phyloP scores from a whole-genome alignment of 164 flowering plant species.

The Macadamia tetraphylla region DNA sequence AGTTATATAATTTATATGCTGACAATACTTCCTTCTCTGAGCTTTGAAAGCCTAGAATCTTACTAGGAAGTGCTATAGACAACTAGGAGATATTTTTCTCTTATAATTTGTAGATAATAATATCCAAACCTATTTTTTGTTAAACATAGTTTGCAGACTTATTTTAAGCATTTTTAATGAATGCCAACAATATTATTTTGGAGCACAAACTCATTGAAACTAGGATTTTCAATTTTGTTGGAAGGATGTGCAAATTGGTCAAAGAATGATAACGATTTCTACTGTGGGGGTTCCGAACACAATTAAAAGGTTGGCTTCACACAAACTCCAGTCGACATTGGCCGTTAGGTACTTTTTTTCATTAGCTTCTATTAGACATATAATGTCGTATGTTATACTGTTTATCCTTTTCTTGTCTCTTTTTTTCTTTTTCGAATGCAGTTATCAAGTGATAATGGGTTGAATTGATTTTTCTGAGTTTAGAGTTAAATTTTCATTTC shows the following conservation, averaged over 20 bases:
- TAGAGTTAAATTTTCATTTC: too few relatives aligned
- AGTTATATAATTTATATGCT: too few relatives aligned
- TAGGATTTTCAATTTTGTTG: conserved; percentile 1
- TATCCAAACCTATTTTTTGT: background rate
- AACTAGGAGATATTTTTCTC: background rate
- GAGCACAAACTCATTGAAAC: too few relatives aligned
- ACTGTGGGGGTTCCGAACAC: conserved; percentile 99
- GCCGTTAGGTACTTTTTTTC: conserved; percentile 66
- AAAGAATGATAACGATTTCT: conserved; percentile 98
- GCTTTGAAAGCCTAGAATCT: too few relatives aligned
- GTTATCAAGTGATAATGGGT: too few relatives aligned
- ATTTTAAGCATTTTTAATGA: background rate
- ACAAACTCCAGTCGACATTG: conserved; percentile 94
- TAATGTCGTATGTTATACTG: too few relatives aligned
- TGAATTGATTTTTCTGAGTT: too few relatives aligned
- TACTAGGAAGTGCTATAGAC: background rate
- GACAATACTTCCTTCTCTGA: too few relatives aligned
- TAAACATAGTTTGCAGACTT: background rate
- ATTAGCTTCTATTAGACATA: background rate
- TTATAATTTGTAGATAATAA: background rate
- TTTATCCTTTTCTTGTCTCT: too few relatives aligned
- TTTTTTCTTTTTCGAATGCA: too few relatives aligned
- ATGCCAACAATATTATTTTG: background rate
- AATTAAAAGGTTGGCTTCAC: conserved; percentile 74
- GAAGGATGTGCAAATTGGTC: conserved; percentile 92